Evolutionary conservation across 2,329 filamentous ascomycete species (phyloP).

Genomic region (Fusarium coicis): DNA sequence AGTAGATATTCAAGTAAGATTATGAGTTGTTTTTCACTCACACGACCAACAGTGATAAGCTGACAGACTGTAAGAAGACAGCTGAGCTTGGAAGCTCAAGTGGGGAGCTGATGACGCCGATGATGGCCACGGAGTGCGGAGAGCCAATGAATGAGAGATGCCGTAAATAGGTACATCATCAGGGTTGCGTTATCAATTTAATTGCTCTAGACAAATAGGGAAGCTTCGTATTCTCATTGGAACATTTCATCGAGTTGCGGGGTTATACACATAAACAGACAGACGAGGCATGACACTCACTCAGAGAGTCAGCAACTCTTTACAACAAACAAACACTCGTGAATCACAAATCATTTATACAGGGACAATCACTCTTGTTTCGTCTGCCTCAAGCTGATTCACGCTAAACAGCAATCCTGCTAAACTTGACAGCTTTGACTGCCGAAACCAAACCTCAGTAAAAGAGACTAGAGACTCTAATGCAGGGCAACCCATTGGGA

Average conservation of each 20-base stretch:
- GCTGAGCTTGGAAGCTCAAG: conserved; percentile 25
- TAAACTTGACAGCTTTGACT: conserved; percentile 1
- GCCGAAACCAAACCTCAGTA: conserved; percentile 15
- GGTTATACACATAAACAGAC: not conserved
- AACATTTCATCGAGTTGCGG: conserved; percentile 5
- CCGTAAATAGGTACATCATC: not conserved
- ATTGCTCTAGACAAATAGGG: conserved; percentile 11
- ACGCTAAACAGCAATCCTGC: not conserved
- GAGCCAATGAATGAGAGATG: conserved; percentile 25
- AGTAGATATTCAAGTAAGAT: conserved; percentile 18
- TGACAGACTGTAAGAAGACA: conserved; percentile 23
- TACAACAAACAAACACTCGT: not conserved
- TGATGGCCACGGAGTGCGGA: conserved; percentile 15
- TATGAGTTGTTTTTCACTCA: conserved; percentile 14
- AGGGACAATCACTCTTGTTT: not conserved
- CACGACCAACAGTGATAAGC: conserved; percentile 24
- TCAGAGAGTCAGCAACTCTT: not conserved
- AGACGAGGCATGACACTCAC: not conserved
- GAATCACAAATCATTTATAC: not conserved
- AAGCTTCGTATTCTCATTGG: conserved; percentile 9
- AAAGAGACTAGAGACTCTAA: not conserved
- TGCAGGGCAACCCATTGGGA: conserved; percentile 13
- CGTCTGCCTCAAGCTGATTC: not conserved
- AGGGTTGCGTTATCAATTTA: conserved; percentile 1
- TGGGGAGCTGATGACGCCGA: conserved; percentile 29